These are phyloP conservation scores for Colletotrichum chlorophyti DNA, from an alignment of 2,329 filamentous ascomycete genomes.

Conservation along the genomic window DNA sequence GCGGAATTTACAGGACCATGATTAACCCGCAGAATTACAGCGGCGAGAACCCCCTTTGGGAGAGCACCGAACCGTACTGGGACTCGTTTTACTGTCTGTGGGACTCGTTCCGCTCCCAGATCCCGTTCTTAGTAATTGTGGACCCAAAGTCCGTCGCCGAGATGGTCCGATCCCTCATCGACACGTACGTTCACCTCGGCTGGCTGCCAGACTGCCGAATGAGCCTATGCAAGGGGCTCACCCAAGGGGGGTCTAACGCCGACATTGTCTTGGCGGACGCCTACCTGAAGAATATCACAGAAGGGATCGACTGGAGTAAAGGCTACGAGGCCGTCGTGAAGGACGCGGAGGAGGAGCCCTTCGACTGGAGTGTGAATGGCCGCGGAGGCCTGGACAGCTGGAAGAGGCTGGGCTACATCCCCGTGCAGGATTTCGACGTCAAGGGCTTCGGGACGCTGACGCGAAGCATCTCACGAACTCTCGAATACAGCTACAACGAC, in stretches of 20 bases:
- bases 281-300: conserved; percentile 68
- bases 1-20: conserved; percentile 75
- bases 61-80: conserved; percentile 72
- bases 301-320: conserved; percentile 69
- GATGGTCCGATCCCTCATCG: conserved; percentile 75
- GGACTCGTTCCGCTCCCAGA: conserved; percentile 74
- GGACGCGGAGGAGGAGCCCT: conserved; percentile 74
- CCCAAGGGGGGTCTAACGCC: conserved; percentile 78
- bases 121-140: conserved; percentile 72
- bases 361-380: conserved; percentile 74
- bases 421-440: conserved; percentile 71
- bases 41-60: conserved; percentile 74
- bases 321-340: conserved; percentile 76
- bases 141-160: conserved; percentile 69
- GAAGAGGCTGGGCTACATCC: conserved; percentile 76
- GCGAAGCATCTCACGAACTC: conserved; percentile 72
- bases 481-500: conserved; percentile 83
- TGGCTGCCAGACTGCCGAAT: conserved; percentile 80
- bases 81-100: conserved; percentile 81
- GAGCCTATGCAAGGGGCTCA: conserved; percentile 77
- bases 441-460: conserved; percentile 74
- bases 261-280: conserved; percentile 74
- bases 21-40: conserved; percentile 78
- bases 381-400: conserved; percentile 75
- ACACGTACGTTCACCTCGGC: conserved; percentile 73